Evolutionary conservation across 139 green algal species (phyloP), one percentile per base, ranked within the genome.

Genomic region (Yamagishiella unicocca): DNA sequence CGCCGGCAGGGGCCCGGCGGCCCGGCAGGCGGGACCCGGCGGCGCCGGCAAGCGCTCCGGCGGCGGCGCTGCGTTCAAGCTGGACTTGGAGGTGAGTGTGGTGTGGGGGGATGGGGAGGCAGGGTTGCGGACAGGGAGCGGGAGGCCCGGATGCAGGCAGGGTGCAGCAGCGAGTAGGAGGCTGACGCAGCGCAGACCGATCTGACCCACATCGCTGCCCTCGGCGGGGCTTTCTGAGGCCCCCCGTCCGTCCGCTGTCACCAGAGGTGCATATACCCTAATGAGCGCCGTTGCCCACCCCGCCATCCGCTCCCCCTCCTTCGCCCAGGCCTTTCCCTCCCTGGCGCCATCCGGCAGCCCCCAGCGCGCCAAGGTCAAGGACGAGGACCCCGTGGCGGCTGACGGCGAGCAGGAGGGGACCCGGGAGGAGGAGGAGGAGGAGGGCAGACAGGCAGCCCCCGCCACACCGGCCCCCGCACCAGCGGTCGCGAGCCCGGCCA

Each of bases 31-130:
- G 70, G 38, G 38, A 24, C 22, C 9, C 10, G 43, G 71, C 43
- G 38, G 71, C 71, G 50, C 50, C 50, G 37, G 38, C 19, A 79
- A 58, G 42, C 25, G 42, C 5, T 40, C 42, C 42, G 75, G 50
- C 6, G 53, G 50, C 12, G 33, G 50, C 10, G 53, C 66, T 5
- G 79, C 62, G 1, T 87, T 87, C 66, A 35, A 40, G 45, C 45
- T 87, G 29, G 81, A 87, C 33, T 9, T 42, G 2, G 64, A 77
- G 42, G 81, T 85, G 55, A 24, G 74, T 78, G 71, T 40, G 38
- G 40, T 8, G 9, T 3, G 5, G 72, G 46, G 29, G 71, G 71
- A 24, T 79, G 71, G 12, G 71, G n/a, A n/a, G n/a, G n/a, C n/a
- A n/a, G n/a, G n/a, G n/a, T n/a, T n/a, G n/a, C n/a, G n/a, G n/a